Base-by-base conservation (phyloP, 1,139 yeast species). In the Zhuliangozyma parablackwelliae region DNA sequence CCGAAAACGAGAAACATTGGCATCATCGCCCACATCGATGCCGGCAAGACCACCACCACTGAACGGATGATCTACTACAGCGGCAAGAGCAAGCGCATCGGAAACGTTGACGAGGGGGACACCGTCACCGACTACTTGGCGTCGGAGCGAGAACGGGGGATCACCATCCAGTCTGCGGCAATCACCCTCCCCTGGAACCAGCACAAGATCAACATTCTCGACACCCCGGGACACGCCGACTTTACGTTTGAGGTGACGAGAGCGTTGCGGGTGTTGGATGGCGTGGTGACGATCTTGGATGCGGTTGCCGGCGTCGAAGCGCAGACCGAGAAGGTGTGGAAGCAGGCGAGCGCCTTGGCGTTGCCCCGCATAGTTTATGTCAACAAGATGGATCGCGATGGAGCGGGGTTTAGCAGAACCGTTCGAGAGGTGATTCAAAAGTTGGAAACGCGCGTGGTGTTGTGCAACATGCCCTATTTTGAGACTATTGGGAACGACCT, bases 281-380 rank as follows among this genome's bases (percentile, higher is more conserved):
- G 97, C 1, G 95, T 90, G 0, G 95, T 92, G 5, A 84, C 96
- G 0, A 86, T 92, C 10, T 63, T 92, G 37, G 99, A 92, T 61
- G 96, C 87, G 0, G 97, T 92, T 4, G 97, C 97, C 2, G 99
- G 98, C 10, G 98, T 92, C 1, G 98, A 92, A 54, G 95, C 98
- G 0, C 97, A 94, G 56, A 92, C 98, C 0, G 97, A 90, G 56
- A 90, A 89, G 54, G 97, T 92, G 2, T 92, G 97, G 97, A 78
- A 75, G 49, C 96, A 90, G 57, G 92, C 97, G 2, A 67, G 66
- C 29, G 75, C 72, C 23, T 67, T 86, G 43, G 61, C 61, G 2
- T 77, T 86, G 37, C 97, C 98, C 0, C 75, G 78, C 38, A 64
- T 92, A 11, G 80, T 89, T 7, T 94, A 80, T 54, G 76, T 92